Evolutionary conservation across 2,329 filamentous ascomycete species (phyloP), one percentile per base, ranked within the genome.

Genomic region (Fusarium tuaranense): DNA sequence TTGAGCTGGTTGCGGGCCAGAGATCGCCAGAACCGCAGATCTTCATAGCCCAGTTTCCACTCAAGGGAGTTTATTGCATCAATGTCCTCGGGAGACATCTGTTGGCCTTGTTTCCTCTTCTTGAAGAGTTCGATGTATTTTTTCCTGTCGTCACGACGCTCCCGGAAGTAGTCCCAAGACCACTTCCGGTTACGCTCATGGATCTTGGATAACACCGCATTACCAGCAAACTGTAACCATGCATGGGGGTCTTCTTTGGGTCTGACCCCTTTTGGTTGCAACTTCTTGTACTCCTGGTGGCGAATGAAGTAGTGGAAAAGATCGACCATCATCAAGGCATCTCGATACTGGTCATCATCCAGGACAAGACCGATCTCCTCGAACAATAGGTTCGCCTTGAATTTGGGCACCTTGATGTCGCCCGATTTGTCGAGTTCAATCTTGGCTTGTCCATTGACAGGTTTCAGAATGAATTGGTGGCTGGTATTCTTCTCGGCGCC

Each of bases 361-460:
- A 99, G 89, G n/a, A 98, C 94, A 73, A 99, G 92, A 61, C 97
- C 97, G 68, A 99, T 95, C 80, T 99, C 97, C 80, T 99, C 96
- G 78, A 99, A 99, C 2, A 98, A 86, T 20, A 99, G 85, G 44
- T 93, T 94, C 32, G 95, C 94, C 83, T 98, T 98, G 86, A 97
- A 92, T 79, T 96, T 97, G 4, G 97, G 94, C 18, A 90, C 88
- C 67, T 94, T 92, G 32, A 90, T 84, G 76, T 94, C 93, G 30
- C 94, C 95, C 2, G 94, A 95, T 84, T 99, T 99, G 85, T 98
- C 95, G 79, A 99, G 90, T 78, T 98, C 95, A 27, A 99, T 90
- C 74, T 97, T 97, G 70, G 97, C 96, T 78, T 97, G 94, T 20
- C 97, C 97, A 77, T 93, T 98, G 73, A 99, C 97, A 18, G 97